A percentile compares a stretch with the other conserved stretches of the same genome.
Evolutionary conservation across 2,329 filamentous ascomycete genomes (phyloP).

Genomic region (Cytospora paraplurivora): DNA sequence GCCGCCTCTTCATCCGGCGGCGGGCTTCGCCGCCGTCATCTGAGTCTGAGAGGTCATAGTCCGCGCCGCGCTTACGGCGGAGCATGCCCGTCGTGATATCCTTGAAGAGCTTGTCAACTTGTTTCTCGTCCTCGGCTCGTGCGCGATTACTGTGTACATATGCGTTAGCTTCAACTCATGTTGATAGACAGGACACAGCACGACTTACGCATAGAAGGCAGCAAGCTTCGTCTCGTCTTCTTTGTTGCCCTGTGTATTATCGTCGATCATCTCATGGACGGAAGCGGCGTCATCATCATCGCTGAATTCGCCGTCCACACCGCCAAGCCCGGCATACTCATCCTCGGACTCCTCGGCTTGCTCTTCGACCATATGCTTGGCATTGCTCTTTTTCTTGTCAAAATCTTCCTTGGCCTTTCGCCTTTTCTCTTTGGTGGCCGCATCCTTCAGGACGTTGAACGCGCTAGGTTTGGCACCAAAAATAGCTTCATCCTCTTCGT

Average conservation of each 20-base stretch:
- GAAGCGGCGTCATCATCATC: conserved; percentile 72
- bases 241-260: conserved; percentile 73
- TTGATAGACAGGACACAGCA: conserved; percentile 23
- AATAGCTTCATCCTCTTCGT: conserved; percentile 40
- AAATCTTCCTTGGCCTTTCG: conserved; percentile 57
- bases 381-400: conserved; percentile 84
- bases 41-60: conserved; percentile 85
- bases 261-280: conserved; percentile 87
- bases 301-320: conserved; percentile 82
- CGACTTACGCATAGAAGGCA: conserved; percentile 84
- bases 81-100: conserved; percentile 90
- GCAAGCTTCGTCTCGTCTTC: conserved; percentile 80
- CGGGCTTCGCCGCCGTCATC: conserved; percentile 82
- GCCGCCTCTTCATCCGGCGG: conserved; percentile 78
- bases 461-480: conserved; percentile 46
- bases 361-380: conserved; percentile 85
- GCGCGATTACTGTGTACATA: conserved; percentile 66
- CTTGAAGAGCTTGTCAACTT: conserved; percentile 87
- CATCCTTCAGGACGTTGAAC: conserved; percentile 72
- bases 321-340: conserved; percentile 93
- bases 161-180: conserved; percentile 7
- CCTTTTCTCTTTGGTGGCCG: conserved; percentile 57
- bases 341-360: conserved; percentile 98
- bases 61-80: conserved; percentile 78
- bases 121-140: conserved; percentile 78